Conservation (phyloP, 805 yeast species). For the Lipomyces spencermartinsiae region DNA sequence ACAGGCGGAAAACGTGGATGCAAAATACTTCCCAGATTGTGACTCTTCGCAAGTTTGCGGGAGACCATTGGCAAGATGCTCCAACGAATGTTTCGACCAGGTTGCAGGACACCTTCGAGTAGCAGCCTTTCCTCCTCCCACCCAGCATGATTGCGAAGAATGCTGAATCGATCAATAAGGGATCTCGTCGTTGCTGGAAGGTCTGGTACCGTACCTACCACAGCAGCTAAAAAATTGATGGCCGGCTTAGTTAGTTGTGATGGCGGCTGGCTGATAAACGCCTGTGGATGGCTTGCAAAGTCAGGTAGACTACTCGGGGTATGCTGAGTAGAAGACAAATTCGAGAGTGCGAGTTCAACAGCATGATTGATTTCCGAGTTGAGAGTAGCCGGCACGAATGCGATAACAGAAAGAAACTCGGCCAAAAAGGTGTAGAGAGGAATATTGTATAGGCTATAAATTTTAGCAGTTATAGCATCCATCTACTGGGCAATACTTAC, state of each 20-base stretch:
- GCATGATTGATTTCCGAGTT: conserved; percentile 21
- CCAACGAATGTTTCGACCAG: conserved; percentile 30
- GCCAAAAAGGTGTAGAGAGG: conserved; percentile 28
- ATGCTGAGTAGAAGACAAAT: conserved; percentile 11
- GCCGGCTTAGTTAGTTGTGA: conserved; percentile 8
- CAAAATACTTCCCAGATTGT: conserved; percentile 15
- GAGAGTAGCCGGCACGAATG: conserved; percentile 16
- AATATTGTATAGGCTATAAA: conserved; percentile 11
- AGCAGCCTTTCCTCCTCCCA: conserved; percentile 17
- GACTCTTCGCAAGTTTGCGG: conserved; percentile 19
- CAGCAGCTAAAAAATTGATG: conserved; percentile 20
- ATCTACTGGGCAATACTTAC: not conserved
- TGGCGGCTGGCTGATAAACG: conserved; percentile 16
- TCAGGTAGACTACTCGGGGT: conserved; percentile 24
- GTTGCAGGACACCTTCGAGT: conserved; percentile 27
- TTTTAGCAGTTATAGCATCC: not conserved
- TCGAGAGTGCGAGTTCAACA: conserved; percentile 23
- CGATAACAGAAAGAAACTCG: conserved; percentile 9
- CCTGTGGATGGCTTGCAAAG: conserved; percentile 26
- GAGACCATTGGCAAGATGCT: conserved; percentile 33
- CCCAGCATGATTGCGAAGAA: not conserved
- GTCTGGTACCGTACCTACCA: conserved; percentile 24
- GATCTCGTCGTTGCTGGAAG: conserved; percentile 30
- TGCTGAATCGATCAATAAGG: conserved; percentile 26
- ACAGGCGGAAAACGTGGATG: conserved; percentile 37